A percentile compares a stretch with the other conserved stretches of the same genome.
Conservation (phyloP, 495 filamentous ascomycete genomes). For the Aspergillus homomorphus region DNA sequence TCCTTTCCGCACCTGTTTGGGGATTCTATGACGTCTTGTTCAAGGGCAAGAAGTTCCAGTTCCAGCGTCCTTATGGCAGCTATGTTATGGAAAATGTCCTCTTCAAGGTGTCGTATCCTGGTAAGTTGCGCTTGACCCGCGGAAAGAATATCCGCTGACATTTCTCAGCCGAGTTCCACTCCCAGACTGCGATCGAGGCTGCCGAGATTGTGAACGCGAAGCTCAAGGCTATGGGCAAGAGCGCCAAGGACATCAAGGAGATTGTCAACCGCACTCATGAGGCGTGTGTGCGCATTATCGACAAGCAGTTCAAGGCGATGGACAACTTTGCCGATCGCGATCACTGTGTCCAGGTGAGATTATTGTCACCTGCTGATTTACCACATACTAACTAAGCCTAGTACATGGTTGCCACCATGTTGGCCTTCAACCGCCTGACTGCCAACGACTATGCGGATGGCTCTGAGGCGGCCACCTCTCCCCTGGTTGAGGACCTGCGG, state of each 20-base stretch:
- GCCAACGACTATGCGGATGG: conserved; percentile 91
- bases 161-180: conserved; percentile 88
- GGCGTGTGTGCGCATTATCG: conserved; percentile 96
- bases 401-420: conserved; percentile 97
- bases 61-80: conserved; percentile 93
- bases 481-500: conserved; percentile 83
- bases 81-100: conserved; percentile 99
- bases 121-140: conserved; percentile 43
- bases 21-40: conserved; percentile 98
- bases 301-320: conserved; percentile 99
- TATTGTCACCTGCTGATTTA: neutral
- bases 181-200: conserved; percentile 95
- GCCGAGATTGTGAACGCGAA: conserved; percentile 81
- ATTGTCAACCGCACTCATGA: conserved; percentile 96
- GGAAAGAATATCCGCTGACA: neutral
- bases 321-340: conserved; percentile 99
- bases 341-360: conserved; percentile 83
- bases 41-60: conserved; percentile 90
- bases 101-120: conserved; percentile 98
- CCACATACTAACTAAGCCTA: conserved; percentile 22
- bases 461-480: conserved; percentile 83
- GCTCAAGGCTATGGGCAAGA: conserved; percentile 81
- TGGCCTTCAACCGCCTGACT: conserved; percentile 87
- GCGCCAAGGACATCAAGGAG: conserved; percentile 87
- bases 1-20: conserved; percentile 90